Evolutionary conservation across 495 filamentous ascomycete species (phyloP).

Genomic region (Penicillium desertorum): DNA sequence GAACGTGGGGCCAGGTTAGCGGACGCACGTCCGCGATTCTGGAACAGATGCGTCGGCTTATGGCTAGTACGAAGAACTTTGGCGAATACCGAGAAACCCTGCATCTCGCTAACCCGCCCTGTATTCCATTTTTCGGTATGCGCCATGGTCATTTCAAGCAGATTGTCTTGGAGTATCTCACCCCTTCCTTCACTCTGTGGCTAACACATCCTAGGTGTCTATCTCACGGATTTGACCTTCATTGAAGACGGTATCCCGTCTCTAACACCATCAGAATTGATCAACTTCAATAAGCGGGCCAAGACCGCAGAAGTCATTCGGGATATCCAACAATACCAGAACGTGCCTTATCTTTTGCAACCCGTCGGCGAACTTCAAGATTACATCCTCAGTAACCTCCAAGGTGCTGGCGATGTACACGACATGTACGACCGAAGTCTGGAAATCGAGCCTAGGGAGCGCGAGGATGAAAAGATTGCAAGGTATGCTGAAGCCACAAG

Average conservation of each 20-base stretch:
- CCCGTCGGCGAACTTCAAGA: slow-evolving; percentile 91
- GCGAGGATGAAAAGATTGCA: slow-evolving; percentile 93
- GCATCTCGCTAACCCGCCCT: slow-evolving; percentile 90
- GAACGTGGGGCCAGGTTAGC: slow-evolving; percentile 94
- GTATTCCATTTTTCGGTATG: slow-evolving; percentile 97
- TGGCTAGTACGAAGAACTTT: slow-evolving; percentile 99
- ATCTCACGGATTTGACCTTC: slow-evolving; percentile 96
- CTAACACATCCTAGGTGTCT: slow-evolving; percentile 67
- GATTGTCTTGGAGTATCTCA: not conserved
- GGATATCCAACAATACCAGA: slow-evolving; percentile 98
- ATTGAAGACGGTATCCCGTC: slow-evolving; percentile 98
- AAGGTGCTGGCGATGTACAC: slow-evolving; percentile 89
- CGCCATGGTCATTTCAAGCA: slow-evolving; percentile 4
- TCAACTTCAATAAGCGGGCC: slow-evolving; percentile 97
- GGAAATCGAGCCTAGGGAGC: slow-evolving; percentile 86
- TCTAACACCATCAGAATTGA: slow-evolving; percentile 89
- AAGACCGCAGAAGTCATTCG: slow-evolving; percentile 98
- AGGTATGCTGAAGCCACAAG: slow-evolving; percentile 56
- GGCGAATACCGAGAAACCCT: slow-evolving; percentile 91
- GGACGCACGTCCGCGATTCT: slow-evolving; percentile 73
- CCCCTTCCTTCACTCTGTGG: slow-evolving; percentile 9
- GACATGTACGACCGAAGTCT: slow-evolving; percentile 98
- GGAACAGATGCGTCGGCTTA: slow-evolving; percentile 88
- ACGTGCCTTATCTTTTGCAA: slow-evolving; percentile 86
- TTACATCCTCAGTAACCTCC: slow-evolving; percentile 94